phyloP scores from a whole-genome alignment of 2,329 filamentous ascomycete genomes.

The Knoxdaviesia proteae region DNA sequence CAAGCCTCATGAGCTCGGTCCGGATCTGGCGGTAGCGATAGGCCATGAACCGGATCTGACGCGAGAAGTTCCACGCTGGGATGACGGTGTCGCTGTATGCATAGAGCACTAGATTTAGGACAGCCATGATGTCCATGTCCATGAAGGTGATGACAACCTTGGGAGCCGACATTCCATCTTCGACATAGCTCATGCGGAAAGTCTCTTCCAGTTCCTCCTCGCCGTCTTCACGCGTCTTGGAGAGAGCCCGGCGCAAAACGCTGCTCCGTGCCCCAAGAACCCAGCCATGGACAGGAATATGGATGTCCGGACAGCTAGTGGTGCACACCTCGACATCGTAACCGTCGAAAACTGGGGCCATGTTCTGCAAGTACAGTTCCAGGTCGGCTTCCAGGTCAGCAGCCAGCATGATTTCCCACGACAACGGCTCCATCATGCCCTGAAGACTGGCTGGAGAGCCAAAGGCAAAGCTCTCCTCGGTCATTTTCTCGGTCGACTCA shows the following conservation, averaged over 20 bases:
- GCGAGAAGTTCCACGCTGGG: conserved; percentile 71
- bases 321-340: conserved; percentile 26
- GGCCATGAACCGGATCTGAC: conserved; percentile 41
- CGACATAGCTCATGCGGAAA: conserved; percentile 22
- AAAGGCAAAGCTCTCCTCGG: conserved; percentile 5
- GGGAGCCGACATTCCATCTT: conserved; percentile 16
- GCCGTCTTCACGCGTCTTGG: conserved; percentile 32
- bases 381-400: conserved; percentile 47
- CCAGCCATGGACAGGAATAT: conserved; percentile 68
- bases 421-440: conserved; percentile 28
- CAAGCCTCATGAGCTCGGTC: conserved; percentile 71
- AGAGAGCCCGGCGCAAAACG: conserved; percentile 40
- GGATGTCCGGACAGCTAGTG: conserved; percentile 43
- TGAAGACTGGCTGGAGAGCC: conserved; percentile 8
- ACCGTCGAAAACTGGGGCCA: conserved; percentile 15
- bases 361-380: conserved; percentile 21
- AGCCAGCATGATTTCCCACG: conserved; percentile 35
- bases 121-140: conserved; percentile 51
- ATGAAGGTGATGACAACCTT: conserved; percentile 42
- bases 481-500: conserved; percentile 18
- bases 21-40: conserved; percentile 62
- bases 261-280: conserved; percentile 55
- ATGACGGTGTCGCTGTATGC: conserved; percentile 62
- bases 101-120: conserved; percentile 64
- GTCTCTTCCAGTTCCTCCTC: conserved; percentile 37